These are phyloP conservation scores for Penicillium sclerotiorum DNA, from an alignment of 2,329 filamentous ascomycete genomes.

Conservation along the genomic window DNA sequence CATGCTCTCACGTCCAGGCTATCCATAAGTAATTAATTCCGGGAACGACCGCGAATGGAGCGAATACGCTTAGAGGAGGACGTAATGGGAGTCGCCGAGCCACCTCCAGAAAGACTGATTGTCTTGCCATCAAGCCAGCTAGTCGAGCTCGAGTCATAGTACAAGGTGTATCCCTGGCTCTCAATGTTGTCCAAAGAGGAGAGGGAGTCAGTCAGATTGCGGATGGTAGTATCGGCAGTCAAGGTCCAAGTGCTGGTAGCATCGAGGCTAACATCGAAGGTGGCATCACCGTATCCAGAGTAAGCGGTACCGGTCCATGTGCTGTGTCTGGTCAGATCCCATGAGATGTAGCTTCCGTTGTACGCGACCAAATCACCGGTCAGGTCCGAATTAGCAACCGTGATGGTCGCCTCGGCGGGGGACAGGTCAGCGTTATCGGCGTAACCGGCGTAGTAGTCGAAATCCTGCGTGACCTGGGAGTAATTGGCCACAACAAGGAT, in stretches of 20 bases:
- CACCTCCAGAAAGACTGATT: constrained; percentile 9
- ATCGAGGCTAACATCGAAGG: constrained; percentile 16
- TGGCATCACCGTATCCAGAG: constrained; percentile 10
- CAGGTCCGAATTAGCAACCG: constrained; percentile 28
- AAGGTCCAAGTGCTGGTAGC: constrained; percentile 18
- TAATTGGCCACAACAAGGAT: constrained; percentile 9
- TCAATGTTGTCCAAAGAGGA: constrained; percentile 12
- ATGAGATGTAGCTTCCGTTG: constrained; percentile 27
- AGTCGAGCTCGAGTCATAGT: constrained; percentile 17
- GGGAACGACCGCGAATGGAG: not conserved
- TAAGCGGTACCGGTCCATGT: constrained; percentile 21
- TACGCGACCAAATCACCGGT: constrained; percentile 37
- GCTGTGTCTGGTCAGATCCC: constrained; percentile 14
- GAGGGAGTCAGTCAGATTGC: constrained; percentile 18
- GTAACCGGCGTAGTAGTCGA: constrained; percentile 36
- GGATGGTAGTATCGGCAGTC: constrained; percentile 12
- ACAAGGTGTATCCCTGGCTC: constrained; percentile 13
- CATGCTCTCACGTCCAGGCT: not conserved
- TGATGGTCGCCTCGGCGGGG: constrained; percentile 30
- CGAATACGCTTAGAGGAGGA: not conserved
- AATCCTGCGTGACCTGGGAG: constrained; percentile 22
- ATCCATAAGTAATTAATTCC: not conserved
- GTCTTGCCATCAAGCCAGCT: constrained; percentile 16
- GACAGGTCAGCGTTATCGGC: constrained; percentile 27
- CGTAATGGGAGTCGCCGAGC: constrained; percentile 10